phyloP scores from a whole-genome alignment of 768 basidiomycete species.

The Suillus spraguei region DNA sequence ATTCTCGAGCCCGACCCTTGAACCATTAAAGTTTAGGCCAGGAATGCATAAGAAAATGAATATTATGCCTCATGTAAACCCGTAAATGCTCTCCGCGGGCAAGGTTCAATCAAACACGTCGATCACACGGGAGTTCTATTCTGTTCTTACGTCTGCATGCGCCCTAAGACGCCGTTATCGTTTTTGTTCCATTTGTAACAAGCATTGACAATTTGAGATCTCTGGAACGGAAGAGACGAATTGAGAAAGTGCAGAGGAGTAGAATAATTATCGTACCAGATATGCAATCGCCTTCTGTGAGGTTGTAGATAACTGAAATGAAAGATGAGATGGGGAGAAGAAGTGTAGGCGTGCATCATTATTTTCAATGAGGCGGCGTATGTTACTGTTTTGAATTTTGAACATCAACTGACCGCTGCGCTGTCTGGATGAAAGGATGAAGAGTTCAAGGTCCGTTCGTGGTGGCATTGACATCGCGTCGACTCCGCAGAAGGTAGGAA shows the following conservation, averaged over 20 bases:
- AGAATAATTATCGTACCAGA: background rate
- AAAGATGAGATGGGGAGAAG: background rate
- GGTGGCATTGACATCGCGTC: background rate
- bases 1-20: constrained; percentile 3
- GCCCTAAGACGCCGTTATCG: background rate
- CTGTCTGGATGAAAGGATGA: background rate
- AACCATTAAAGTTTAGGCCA: constrained; percentile 1
- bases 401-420: background rate
- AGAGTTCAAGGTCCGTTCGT: background rate
- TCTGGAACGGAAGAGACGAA: background rate
- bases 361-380: background rate
- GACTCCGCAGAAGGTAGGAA: background rate
- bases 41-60: constrained; percentile 1
- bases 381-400: background rate
- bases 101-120: constrained; percentile 4
- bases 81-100: background rate
- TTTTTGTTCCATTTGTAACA: background rate
- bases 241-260: background rate
- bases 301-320: constrained; percentile 1
- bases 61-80: background rate
- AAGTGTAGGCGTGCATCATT: background rate
- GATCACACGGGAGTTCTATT: background rate
- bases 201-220: background rate
- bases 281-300: background rate
- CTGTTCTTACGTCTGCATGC: background rate